Percentiles rank a stretch among this genome's conserved stretches.
Conservation (phyloP, 345 rosid genomes). For the Dipteronia sinensis region DNA sequence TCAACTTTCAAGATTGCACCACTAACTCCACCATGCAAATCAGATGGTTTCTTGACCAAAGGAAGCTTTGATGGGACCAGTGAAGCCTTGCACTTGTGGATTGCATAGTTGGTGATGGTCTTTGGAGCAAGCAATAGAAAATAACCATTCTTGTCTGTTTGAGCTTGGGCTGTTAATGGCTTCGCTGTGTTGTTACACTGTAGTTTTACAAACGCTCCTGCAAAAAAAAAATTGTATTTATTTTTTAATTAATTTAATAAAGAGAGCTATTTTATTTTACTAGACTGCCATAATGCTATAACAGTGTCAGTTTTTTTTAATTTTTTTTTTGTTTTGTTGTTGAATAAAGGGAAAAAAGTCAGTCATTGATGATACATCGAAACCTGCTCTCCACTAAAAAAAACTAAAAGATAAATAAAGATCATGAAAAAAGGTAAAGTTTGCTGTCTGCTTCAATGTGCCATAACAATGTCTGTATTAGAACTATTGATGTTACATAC, state of each 20-base stretch:
- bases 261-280: too few species aligned
- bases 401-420: too few species aligned
- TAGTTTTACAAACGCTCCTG: conserved; percentile 75
- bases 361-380: too few species aligned
- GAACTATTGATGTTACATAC: background rate
- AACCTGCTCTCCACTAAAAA: too few species aligned
- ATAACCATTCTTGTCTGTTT: conserved; percentile 84
- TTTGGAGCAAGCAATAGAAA: conserved; percentile 65
- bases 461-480: background rate
- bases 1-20: conserved; percentile 52
- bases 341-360: background rate
- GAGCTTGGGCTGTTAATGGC: conserved; percentile 28
- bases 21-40: conserved; percentile 54
- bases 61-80: conserved; percentile 49
- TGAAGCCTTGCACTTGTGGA: conserved; percentile 67
- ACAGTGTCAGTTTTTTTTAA: background rate
- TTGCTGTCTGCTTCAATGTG: background rate
- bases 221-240: background rate
- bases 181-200: conserved; percentile 64
- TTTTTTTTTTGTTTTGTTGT: background rate
- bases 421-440: background rate
- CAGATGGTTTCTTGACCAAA: conserved; percentile 47
- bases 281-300: background rate
- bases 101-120: conserved; percentile 73
- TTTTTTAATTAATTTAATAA: background rate